Base-by-base conservation (phyloP, 164 flowering plant species). In the Saururus chinensis region DNA sequence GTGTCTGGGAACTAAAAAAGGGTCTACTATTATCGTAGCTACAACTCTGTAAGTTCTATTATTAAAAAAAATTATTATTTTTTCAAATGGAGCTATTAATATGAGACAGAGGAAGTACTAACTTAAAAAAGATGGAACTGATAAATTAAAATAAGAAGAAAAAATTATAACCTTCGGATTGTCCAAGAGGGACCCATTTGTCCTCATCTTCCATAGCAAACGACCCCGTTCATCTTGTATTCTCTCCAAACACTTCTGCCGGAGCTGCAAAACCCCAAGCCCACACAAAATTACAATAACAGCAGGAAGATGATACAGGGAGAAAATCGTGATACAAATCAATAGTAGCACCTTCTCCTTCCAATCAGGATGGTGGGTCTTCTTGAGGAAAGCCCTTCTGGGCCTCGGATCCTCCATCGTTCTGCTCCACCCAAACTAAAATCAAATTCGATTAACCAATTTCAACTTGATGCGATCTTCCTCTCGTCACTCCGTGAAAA, bases 151-250 rank as follows among this genome's bases (percentile, higher is more conserved):
- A 30, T n/a, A 30, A 6, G 37, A 30, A 30, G 37, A 30, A 6
- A 45, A 45, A 9, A 3, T 45, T 7, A 7, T 12, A 37, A 81
- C 84, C 83, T 76, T 64, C 13, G 69, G 66, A 66, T 70, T 40
- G 30, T 53, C 51, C 61, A 69, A 64, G 9, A 70, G 66, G 57
- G 60, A 59, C 51, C 51, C 30, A 11, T 82, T 76, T 61, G 69
- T 60, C 71, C 97, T 79, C 73, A 82, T 68, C 52, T 78, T 81
- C 92, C 97, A 87, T 11, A 87, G 83, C 73, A 90, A 67, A 37
- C 77, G 80, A 21, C 35, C 71, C 59, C 97, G 62, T 62, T 82
- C 82, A 42, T 79, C 85, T 56, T 72, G 71, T 11, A 90, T 75
- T 71, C 97, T 84, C 61, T 68, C 82, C 74, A 70, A 76, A 64